Conservation (phyloP, 495 filamentous ascomycete genomes). For the Penicillium psychrofluorescens region DNA sequence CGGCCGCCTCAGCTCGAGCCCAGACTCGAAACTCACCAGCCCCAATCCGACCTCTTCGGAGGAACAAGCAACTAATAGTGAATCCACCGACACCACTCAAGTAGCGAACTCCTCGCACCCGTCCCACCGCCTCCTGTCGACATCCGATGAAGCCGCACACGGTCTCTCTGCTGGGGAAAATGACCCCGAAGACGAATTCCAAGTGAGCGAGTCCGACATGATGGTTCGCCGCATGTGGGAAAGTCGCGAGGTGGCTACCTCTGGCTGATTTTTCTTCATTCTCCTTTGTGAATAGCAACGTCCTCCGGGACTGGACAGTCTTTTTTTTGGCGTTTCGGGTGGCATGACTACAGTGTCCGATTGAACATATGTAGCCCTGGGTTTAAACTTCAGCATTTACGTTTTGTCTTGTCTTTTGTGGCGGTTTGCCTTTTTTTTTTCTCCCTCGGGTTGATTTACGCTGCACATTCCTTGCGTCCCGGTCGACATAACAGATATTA, state of each 20-base stretch:
- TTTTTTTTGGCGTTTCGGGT: too few species aligned
- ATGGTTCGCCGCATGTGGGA: conserved; percentile 45
- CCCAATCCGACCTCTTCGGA: conserved; percentile 21
- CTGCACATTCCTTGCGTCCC: too few species aligned
- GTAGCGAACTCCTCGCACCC: conserved; percentile 24
- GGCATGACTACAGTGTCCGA: too few species aligned
- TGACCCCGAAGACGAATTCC: conserved; percentile 14
- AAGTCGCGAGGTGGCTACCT: conserved; percentile 35
- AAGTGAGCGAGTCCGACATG: conserved; percentile 26
- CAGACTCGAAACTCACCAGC: conserved; percentile 11
- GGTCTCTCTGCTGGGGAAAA: conserved; percentile 13
- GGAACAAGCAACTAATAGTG: conserved; percentile 19
- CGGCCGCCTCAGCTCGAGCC: conserved; percentile 12
- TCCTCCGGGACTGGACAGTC: too few species aligned
- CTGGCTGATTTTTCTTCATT: conserved; percentile 16
- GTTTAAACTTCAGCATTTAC: too few species aligned
- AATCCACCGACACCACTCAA: conserved; percentile 20
- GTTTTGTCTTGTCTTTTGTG: too few species aligned
- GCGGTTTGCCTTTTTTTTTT: too few species aligned
- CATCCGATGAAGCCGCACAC: conserved; percentile 29
- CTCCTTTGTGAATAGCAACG: neutral
- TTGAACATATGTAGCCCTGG: too few species aligned
- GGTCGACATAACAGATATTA: too few species aligned
- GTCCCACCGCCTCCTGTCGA: conserved; percentile 33
- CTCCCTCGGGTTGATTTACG: too few species aligned